Evolutionary conservation across 371 early-diverging fungal genomes (phyloP), one percentile per base, ranked within the genome.

Genomic region (Blakeslea trispora): DNA sequence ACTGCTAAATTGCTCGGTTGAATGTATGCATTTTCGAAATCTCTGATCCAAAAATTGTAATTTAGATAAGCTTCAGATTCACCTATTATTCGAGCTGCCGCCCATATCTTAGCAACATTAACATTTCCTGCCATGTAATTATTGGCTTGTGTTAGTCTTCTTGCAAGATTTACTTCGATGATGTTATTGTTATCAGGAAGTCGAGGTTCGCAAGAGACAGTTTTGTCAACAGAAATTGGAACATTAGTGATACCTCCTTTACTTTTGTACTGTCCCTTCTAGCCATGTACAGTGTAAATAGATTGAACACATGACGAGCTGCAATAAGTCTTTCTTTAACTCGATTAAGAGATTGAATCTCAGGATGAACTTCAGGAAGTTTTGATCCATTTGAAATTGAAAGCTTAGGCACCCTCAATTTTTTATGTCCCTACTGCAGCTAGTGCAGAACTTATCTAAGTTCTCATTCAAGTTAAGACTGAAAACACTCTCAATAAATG

Each of bases 171-270:
- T 0, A 55, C 17, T 6, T 45, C 39, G 7, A 55, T 32, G 14
- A 55, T 55, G 19, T 46, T 35, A 3, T 46, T 21, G 28, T 55
- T 39, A 2, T 45, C 1, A 1, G 11, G 19, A 2, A 28, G 10
- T 8, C 48, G 46, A 3, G 55, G 55, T 1, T 46, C 7, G 3
- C 22, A 22, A 37, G 47, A 32, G 3, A 55, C 47, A 11, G 47
- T 47, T 14, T 15, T 55, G 13, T 55, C 41, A 3, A 55, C 40
- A 40, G 19, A 31, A 23, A 55, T 47, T 2, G 55, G 48, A 5
- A 55, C 47, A 14, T 55, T 55, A 0, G 39, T 24, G 23, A 55
- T 55, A 11, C n/a, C 45, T 8, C 55, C 55, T 22, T 47, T 45
- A 10, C 23, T 18, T 10, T 46, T 3, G 46, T 46, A 55, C 21